Conservation (phyloP, 1,284 basidiomycete genomes). For the Boletellus deceptivus region DNA sequence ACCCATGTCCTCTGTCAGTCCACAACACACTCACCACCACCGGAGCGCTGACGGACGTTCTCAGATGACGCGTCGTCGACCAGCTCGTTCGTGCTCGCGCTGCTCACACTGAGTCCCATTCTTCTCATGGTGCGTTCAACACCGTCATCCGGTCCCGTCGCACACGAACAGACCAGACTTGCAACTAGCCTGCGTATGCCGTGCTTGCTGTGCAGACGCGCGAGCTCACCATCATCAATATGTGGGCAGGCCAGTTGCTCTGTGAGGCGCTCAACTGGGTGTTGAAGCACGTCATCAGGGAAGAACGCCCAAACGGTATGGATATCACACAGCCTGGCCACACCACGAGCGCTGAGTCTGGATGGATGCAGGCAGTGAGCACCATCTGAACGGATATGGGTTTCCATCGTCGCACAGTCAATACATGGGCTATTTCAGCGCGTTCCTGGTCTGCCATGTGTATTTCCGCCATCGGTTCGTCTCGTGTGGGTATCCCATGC, state of each 20-base stretch:
- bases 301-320: slow-evolving; percentile 68
- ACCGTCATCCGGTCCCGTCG: background rate
- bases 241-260: slow-evolving; percentile 78
- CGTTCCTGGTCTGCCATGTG: slow-evolving; percentile 75
- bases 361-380: slow-evolving; percentile 10
- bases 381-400: slow-evolving; percentile 64
- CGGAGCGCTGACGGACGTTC: slow-evolving; percentile 3
- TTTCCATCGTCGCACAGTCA: slow-evolving; percentile 89
- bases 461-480: slow-evolving; percentile 67
- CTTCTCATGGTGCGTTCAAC: slow-evolving; percentile 61
- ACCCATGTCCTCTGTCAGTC: slow-evolving; percentile 67
- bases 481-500: slow-evolving; percentile 45
- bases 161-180: slow-evolving; percentile 7
- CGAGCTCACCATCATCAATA: slow-evolving; percentile 74
- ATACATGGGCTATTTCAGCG: slow-evolving; percentile 84
- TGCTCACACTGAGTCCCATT: slow-evolving; percentile 74
- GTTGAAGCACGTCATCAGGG: slow-evolving; percentile 66
- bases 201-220: slow-evolving; percentile 73
- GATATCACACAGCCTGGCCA: slow-evolving; percentile 4
- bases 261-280: slow-evolving; percentile 73
- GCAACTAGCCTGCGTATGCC: slow-evolving; percentile 69
- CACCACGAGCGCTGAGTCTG: slow-evolving; percentile 1
- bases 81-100: slow-evolving; percentile 60
- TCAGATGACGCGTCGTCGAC: slow-evolving; percentile 67
- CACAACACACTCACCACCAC: background rate